Conservation (phyloP, 2,329 filamentous ascomycete genomes). For the Clonostachys chloroleuca region DNA sequence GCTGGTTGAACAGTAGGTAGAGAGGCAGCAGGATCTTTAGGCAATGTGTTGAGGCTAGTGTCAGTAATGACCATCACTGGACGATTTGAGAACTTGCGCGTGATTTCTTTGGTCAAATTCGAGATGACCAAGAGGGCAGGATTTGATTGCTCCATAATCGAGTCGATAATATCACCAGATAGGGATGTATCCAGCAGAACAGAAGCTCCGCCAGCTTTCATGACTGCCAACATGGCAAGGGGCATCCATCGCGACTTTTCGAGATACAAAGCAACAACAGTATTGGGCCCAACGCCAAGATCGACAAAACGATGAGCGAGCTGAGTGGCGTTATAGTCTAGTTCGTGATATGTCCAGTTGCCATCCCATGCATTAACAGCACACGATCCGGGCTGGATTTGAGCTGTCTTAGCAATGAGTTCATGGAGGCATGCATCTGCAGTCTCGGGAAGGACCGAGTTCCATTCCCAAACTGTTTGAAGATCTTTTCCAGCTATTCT, state of each 20-base stretch:
- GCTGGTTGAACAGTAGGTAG: too few relatives aligned
- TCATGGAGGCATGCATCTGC: not conserved
- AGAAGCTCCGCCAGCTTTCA: slow-evolving; percentile 6
- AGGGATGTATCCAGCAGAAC: slow-evolving; percentile 12
- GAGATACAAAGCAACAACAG: slow-evolving; percentile 6
- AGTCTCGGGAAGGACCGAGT: not conserved
- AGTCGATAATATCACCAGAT: slow-evolving; percentile 4
- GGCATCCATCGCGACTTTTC: slow-evolving; percentile 13
- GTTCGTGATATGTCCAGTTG: slow-evolving; percentile 31
- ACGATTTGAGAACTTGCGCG: not conserved
- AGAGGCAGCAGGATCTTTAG: too few relatives aligned
- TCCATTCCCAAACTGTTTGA: not conserved
- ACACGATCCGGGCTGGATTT: slow-evolving; percentile 15
- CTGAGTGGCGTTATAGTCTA: slow-evolving; percentile 28
- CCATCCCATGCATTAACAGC: slow-evolving; percentile 40
- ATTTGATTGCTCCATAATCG: not conserved
- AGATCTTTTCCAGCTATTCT: not conserved
- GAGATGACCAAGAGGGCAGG: slow-evolving; percentile 2
- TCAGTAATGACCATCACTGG: too few relatives aligned
- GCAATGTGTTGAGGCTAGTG: too few relatives aligned
- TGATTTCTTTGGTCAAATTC: not conserved
- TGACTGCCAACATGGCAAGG: slow-evolving; percentile 12
- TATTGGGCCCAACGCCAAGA: slow-evolving; percentile 16
- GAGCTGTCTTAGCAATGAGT: not conserved
- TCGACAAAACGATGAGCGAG: slow-evolving; percentile 27